A percentile compares a stretch with the other conserved stretches of the same genome.
Conservation (phyloP, 306 rosid species). For the Casuarina cunninghamiana region DNA sequence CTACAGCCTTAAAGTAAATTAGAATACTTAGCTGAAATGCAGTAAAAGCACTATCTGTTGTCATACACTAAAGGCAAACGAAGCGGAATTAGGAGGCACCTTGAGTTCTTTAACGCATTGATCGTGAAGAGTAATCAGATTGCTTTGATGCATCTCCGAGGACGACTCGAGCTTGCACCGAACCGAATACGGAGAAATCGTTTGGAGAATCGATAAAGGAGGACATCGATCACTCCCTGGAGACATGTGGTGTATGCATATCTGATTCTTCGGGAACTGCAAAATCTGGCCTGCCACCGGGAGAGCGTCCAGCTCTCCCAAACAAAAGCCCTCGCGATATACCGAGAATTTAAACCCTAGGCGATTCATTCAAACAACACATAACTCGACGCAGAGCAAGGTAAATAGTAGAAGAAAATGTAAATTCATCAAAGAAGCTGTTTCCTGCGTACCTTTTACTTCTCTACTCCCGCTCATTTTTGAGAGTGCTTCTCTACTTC, state of each 20-base stretch:
- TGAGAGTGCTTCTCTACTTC: constrained; percentile 5
- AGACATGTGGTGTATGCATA: constrained; percentile 75
- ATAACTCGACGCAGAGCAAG: not conserved
- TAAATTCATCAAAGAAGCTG: constrained; percentile 21
- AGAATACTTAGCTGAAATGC: constrained; percentile 5
- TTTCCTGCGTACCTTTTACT: constrained; percentile 18
- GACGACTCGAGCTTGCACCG: constrained; percentile 93
- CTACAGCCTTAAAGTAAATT: not conserved
- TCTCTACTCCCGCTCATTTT: constrained; percentile 11
- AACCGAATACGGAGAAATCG: constrained; percentile 75
- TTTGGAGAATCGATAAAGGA: constrained; percentile 87
- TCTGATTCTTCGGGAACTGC: constrained; percentile 86
- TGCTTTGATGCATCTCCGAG: constrained; percentile 51
- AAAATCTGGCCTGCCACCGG: constrained; percentile 57
- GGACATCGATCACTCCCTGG: constrained; percentile 81
- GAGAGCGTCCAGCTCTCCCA: constrained; percentile 83
- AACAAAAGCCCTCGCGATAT: constrained; percentile 59
- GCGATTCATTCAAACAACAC: constrained; percentile 56
- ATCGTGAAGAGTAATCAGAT: constrained; percentile 71
- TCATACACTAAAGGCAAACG: not conserved
- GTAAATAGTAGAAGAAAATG: not conserved
- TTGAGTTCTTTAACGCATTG: constrained; percentile 45
- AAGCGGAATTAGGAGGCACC: no score
- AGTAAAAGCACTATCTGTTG: not conserved
- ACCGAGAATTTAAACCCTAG: constrained; percentile 84